These are phyloP conservation scores for Phytophthora palmivora DNA, from an alignment of 352 stramenopile genomes.

Conservation along the genomic window DNA sequence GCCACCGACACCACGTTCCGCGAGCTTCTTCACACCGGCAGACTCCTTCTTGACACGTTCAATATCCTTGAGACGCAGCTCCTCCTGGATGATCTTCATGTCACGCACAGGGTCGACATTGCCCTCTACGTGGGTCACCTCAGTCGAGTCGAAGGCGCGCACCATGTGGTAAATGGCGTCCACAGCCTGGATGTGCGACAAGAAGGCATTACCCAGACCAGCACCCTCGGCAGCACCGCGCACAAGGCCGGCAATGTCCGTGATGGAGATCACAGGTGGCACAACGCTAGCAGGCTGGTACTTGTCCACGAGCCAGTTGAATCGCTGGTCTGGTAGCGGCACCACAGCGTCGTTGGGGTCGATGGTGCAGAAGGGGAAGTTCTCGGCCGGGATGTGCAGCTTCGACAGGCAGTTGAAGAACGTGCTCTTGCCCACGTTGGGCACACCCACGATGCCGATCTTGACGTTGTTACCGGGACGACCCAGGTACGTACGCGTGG, in stretches of 20 bases:
- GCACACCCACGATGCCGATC: conserved; percentile 99
- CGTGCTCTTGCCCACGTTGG: conserved; percentile 99
- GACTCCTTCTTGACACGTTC: conserved; percentile 86
- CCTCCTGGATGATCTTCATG: conserved; percentile 98
- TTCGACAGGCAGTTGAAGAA: conserved; percentile 99
- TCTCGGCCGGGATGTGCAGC: conserved; percentile 92
- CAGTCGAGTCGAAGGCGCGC: conserved; percentile 97
- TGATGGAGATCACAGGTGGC: conserved; percentile 97
- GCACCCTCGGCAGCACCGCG: conserved; percentile 96
- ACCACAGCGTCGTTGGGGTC: conserved; percentile 98
- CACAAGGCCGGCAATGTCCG: conserved; percentile 99
- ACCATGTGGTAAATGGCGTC: conserved; percentile 99
- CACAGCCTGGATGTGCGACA: conserved; percentile 99
- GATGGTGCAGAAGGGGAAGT: conserved; percentile 99
- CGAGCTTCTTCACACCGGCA: conserved; percentile 86
- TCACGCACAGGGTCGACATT: conserved; percentile 99
- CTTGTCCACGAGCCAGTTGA: conserved; percentile 98
- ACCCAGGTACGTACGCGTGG: conserved; percentile 79
- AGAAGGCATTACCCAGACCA: conserved; percentile 99
- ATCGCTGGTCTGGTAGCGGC: conserved; percentile 97
- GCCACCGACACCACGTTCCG: conserved; percentile 87
- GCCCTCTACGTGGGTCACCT: conserved; percentile 99
- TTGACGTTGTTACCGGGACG: conserved; percentile 95
- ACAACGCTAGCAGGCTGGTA: conserved; percentile 96
- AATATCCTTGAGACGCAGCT: conserved; percentile 98